phyloP scores from a whole-genome alignment of 2,329 filamentous ascomycete genomes.

The Apiospora pterosperma region DNA sequence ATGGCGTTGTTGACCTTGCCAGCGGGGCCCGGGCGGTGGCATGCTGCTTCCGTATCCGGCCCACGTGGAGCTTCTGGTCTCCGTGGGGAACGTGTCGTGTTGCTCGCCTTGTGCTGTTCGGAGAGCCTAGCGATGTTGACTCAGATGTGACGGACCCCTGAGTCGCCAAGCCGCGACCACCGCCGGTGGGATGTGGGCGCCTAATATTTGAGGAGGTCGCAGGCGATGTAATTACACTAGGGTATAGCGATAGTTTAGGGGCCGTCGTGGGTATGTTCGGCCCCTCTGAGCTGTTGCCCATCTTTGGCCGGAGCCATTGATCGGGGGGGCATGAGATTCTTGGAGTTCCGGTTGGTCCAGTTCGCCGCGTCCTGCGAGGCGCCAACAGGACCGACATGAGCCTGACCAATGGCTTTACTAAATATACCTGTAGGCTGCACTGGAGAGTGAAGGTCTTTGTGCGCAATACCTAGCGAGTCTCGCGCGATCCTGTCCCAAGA shows the following conservation, averaged over 20 bases:
- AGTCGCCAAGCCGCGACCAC: too few species aligned
- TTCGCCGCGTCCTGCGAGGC: not conserved
- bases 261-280: not conserved
- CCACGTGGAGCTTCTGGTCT: not conserved
- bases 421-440: constrained; percentile 16
- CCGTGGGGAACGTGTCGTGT: not conserved
- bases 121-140: not conserved
- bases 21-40: not conserved
- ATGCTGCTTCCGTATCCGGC: not conserved
- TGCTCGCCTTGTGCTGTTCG: not conserved
- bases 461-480: constrained; percentile 25
- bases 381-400: constrained; percentile 12
- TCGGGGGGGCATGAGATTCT: constrained; percentile 2
- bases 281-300: not conserved
- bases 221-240: not conserved
- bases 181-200: too few species aligned
- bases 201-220: too few species aligned
- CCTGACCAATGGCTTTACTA: constrained; percentile 29
- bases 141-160: not conserved
- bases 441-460: constrained; percentile 16
- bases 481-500: constrained; percentile 22
- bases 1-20: not conserved
- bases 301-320: not conserved
- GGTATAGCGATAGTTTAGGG: not conserved
- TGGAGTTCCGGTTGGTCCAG: not conserved